These are phyloP conservation scores for Calonectria multiphialidica DNA, from an alignment of 2,329 filamentous ascomycete genomes.

Conservation along the genomic window DNA sequence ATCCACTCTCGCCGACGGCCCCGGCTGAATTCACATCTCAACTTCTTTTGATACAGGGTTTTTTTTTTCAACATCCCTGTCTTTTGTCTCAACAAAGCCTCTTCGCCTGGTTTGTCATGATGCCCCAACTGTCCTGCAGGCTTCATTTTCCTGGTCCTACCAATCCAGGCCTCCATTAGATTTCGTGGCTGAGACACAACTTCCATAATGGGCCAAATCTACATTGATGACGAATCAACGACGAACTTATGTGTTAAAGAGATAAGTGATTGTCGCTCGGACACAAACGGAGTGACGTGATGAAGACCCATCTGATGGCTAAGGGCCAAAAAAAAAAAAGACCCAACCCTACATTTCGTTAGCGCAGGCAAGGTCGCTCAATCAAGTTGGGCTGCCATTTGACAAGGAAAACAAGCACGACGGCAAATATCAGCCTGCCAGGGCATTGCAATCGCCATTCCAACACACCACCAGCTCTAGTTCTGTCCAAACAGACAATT, in stretches of 20 bases:
- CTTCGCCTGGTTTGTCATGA: neutral
- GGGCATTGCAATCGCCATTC: neutral
- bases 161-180: neutral
- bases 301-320: neutral
- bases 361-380: neutral
- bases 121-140: slow-evolving; percentile 9
- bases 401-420: neutral
- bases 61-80: neutral
- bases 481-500: neutral
- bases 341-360: neutral
- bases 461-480: neutral
- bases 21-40: slow-evolving; percentile 1
- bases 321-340: neutral
- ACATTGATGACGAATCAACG: neutral
- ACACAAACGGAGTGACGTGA: neutral
- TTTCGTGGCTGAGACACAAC: neutral
- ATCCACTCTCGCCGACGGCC: neutral
- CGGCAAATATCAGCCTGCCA: neutral
- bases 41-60: neutral
- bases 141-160: neutral
- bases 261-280: neutral
- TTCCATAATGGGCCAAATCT: neutral
- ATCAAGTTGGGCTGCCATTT: neutral
- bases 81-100: slow-evolving; percentile 12
- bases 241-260: neutral